Evolutionary conservation across 1,284 basidiomycete species (phyloP).

Genomic region (Boletellus sp.): DNA sequence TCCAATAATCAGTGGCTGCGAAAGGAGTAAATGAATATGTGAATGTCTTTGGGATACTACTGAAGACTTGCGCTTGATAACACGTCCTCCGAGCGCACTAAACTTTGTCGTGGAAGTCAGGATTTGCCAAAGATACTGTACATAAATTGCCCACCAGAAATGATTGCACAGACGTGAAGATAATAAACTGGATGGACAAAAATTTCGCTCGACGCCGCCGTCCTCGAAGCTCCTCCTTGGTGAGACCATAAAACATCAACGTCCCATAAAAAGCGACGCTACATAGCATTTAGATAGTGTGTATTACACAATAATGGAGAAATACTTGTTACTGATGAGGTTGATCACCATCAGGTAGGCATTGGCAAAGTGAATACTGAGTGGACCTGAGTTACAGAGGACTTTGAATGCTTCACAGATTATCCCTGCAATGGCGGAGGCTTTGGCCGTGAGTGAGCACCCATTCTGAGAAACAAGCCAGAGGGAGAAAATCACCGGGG

Average conservation of each 20-base stretch:
- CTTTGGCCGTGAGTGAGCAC: conserved; percentile 16
- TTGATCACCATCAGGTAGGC: conserved; percentile 72
- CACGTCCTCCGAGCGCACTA: conserved; percentile 49
- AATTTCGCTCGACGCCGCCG: conserved; percentile 82
- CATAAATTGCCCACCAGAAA: conserved; percentile 53
- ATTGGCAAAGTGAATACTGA: conserved; percentile 60
- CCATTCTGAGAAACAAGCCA: conserved; percentile 28
- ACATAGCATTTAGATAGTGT: conserved; percentile 4
- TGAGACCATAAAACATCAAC: conserved; percentile 78
- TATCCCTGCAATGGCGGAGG: conserved; percentile 70
- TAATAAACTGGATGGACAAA: conserved; percentile 78
- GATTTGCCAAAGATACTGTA: conserved; percentile 12
- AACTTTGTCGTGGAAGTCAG: conserved; percentile 43
- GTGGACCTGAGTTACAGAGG: conserved; percentile 63
- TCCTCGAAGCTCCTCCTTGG: conserved; percentile 71
- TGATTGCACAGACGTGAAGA: conserved; percentile 78
- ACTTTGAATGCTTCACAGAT: conserved; percentile 66
- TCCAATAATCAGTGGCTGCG: conserved; percentile 74
- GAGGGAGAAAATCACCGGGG: conserved; percentile 46
- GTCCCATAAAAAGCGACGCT: conserved; percentile 79
- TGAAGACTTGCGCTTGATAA: conserved; percentile 51
- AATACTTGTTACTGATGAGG: conserved; percentile 75
- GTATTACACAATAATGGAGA: conserved; percentile 38
- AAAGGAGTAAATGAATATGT: conserved; percentile 6
- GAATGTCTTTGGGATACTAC: too few relatives aligned